Base-by-base conservation (phyloP, 2,329 filamentous ascomycete species). In the Fusarium nisikadoi region DNA sequence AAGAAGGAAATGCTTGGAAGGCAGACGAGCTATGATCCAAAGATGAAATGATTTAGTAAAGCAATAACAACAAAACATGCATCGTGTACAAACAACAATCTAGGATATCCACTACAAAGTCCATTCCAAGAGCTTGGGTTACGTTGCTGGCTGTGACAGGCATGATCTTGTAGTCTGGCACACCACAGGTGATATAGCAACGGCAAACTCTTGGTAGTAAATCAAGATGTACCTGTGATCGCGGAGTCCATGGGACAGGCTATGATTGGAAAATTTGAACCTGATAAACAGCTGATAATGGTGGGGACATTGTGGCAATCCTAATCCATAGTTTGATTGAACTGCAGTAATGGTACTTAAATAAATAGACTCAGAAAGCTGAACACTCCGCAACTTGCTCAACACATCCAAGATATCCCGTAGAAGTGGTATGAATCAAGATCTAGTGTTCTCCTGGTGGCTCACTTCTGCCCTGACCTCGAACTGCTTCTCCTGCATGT, bases 201-300 rank as follows among this genome's bases (percentile, higher is more conserved):
- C 17, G 16, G 17, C 17, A 36, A 36, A 10, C 5, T 4, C 35
- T 19, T 9, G 3, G 6, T 33, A 33, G 16, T 10, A 6, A 14
- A 19, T 14, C 5, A 11, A n/a, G 11, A 14, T 8, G 23, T 14
- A 13, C 3, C 11, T 33, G 16, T 16, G n/a, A 49, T 11, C 2
- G 4, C 29, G 6, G 8, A 23, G 20, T 2, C 8, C 6, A 6
- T 6, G 14, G 13, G 3, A 10, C 3, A 17, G 6, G 10, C 13
- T 16, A 13, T 5, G 14, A 20, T 19, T 49, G 1, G 20, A 19
- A 13, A 4, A 13, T 19, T 23, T 23, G 9, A 19, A 23, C 3
- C 10, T 9, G 3, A 3, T 17, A 8, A 0, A 12, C 6, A 20
- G 25, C 12, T n/a, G 8, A 23, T 9, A 1, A 12, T 6, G 12